Percentiles rank a stretch among this genome's conserved stretches.
Evolutionary conservation across 2,329 filamentous ascomycete genomes (phyloP).

Genomic region (Ophiocordyceps australis): DNA sequence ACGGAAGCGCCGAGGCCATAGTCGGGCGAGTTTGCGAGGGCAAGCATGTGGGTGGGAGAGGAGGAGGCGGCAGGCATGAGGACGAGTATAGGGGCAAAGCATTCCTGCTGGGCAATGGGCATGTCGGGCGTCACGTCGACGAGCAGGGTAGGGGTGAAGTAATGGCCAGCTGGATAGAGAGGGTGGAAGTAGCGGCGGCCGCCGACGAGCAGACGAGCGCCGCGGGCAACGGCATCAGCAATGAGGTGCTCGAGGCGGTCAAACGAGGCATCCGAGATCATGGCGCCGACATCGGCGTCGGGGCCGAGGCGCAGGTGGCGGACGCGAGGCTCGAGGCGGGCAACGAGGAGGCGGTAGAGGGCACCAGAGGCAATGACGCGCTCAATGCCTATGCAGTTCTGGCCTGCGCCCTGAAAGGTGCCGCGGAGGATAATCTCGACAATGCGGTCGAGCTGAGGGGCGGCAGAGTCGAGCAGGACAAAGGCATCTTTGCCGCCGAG

Average conservation of each 20-base stretch:
- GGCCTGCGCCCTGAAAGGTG: constrained; percentile 85
- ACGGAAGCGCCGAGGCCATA: constrained; percentile 84
- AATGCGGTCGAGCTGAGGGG: constrained; percentile 48
- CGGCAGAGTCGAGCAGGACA: constrained; percentile 67
- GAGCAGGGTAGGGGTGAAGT: constrained; percentile 81
- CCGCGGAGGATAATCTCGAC: constrained; percentile 75
- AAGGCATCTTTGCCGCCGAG: constrained; percentile 91
- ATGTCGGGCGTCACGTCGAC: constrained; percentile 77
- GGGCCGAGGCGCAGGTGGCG: constrained; percentile 59
- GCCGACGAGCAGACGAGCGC: constrained; percentile 67
- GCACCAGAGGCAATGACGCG: constrained; percentile 65
- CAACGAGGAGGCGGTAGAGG: constrained; percentile 58
- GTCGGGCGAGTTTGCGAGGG: constrained; percentile 63
- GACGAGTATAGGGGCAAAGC: constrained; percentile 82
- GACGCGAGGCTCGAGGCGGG: constrained; percentile 56
- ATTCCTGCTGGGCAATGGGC: constrained; percentile 76
- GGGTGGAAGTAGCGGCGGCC: constrained; percentile 58
- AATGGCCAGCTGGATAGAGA: constrained; percentile 60
- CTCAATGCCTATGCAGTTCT: constrained; percentile 97
- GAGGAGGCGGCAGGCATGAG: constrained; percentile 58
- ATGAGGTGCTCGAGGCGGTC: constrained; percentile 60
- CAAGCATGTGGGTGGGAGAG: constrained; percentile 42
- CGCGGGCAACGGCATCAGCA: constrained; percentile 54
- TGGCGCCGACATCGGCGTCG: constrained; percentile 67
- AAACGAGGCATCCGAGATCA: constrained; percentile 69